Conservation (phyloP, 768 basidiomycete species). For the Filobasidium wieringae region DNA sequence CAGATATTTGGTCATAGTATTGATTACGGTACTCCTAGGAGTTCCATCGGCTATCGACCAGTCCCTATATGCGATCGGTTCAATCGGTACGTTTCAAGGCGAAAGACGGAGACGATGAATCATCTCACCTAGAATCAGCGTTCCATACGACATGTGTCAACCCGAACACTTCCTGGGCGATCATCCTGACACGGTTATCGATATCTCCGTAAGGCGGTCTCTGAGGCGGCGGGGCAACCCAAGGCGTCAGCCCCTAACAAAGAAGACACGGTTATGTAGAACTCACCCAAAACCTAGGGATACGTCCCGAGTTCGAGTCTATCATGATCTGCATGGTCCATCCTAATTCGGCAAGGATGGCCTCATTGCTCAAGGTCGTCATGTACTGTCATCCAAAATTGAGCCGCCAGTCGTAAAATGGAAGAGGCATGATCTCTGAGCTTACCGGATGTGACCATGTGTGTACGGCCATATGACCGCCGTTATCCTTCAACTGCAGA, state of each 20-base stretch:
- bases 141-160: conserved; percentile 86
- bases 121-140: conserved; percentile 51
- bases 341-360: conserved; percentile 63
- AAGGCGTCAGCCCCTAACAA: too few relatives aligned
- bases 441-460: conserved; percentile 35
- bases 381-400: conserved; percentile 11
- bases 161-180: conserved; percentile 78
- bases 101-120: not conserved
- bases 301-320: conserved; percentile 60
- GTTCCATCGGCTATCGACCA: conserved; percentile 50
- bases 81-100: not conserved
- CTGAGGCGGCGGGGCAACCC: too few relatives aligned
- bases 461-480: conserved; percentile 38
- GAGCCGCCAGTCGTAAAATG: not conserved
- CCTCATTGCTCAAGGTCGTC: conserved; percentile 48
- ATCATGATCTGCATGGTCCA: conserved; percentile 70
- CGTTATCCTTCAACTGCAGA: not conserved
- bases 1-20: conserved; percentile 45
- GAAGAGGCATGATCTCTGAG: not conserved
- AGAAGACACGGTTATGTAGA: too few relatives aligned
- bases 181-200: conserved; percentile 70
- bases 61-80: conserved; percentile 43
- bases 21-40: conserved; percentile 47
- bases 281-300: conserved; percentile 57
- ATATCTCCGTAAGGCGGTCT: conserved; percentile 18